These are phyloP conservation scores for Colletotrichum sp. DNA, from an alignment of 2,329 filamentous ascomycete genomes.

Conservation along the genomic window DNA sequence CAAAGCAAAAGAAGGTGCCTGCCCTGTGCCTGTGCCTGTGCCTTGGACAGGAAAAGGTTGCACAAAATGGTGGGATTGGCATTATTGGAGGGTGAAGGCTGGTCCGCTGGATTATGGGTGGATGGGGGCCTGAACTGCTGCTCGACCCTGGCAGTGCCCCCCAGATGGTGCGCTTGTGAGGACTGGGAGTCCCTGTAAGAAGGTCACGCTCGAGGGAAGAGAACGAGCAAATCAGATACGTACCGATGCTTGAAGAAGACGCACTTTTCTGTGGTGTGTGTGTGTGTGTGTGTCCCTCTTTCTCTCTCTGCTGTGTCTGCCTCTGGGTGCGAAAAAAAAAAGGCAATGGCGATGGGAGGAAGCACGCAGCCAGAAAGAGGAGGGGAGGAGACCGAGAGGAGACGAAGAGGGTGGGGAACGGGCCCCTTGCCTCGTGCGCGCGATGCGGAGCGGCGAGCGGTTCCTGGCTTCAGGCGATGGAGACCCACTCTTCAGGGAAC, in stretches of 20 bases:
- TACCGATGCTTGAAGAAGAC: not conserved
- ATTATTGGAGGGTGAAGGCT: conserved; percentile 10
- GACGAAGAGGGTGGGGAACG: conserved; percentile 5
- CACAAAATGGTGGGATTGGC: conserved; percentile 18
- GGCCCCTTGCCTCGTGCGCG: conserved; percentile 20
- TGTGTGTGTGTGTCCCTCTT: not conserved
- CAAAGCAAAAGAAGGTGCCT: not conserved
- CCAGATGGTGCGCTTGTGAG: not conserved
- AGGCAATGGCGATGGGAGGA: not conserved
- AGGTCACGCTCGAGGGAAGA: not conserved
- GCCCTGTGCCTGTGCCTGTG: not conserved
- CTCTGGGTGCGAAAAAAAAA: not conserved
- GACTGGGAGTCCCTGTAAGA: not conserved
- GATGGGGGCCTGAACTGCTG: not conserved
- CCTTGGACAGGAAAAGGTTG: not conserved
- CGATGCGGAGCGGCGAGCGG: conserved; percentile 17
- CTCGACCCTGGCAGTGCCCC: not conserved
- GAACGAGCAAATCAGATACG: not conserved
- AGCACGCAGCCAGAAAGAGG: not conserved
- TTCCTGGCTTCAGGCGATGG: conserved; percentile 13
- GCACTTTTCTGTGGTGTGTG: not conserved
- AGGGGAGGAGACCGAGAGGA: not conserved
- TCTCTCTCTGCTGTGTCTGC: not conserved
- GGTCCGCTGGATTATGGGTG: not conserved
- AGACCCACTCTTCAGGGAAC: not conserved